Conservation (phyloP, 2,329 filamentous ascomycete species). For the Colletotrichum sp. region DNA sequence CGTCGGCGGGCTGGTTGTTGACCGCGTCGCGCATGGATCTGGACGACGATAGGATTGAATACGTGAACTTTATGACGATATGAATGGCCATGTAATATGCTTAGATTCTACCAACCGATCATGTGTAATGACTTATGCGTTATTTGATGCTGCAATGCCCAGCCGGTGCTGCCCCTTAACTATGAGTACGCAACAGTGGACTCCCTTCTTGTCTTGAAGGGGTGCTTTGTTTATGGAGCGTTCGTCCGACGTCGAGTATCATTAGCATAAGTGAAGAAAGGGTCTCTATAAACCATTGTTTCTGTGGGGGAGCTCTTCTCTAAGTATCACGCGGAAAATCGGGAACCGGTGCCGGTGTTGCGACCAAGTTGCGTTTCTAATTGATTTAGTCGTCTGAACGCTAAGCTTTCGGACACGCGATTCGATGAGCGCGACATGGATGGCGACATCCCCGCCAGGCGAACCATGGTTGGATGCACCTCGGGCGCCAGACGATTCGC, state of each 20-base stretch:
- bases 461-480: neutral
- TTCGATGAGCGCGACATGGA: neutral
- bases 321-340: neutral
- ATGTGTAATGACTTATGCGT: neutral
- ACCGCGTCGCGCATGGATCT: slow-evolving; percentile 4
- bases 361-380: neutral
- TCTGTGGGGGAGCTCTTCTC: too few relatives aligned
- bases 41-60: neutral
- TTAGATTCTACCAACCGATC: neutral
- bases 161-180: rapidly evolving
- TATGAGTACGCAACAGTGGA: neutral
- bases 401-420: neutral
- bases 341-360: neutral
- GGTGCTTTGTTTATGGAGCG: neutral
- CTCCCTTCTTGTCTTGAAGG: neutral
- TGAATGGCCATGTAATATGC: neutral
- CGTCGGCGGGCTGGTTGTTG: neutral
- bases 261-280: neutral
- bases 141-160: neutral
- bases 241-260: neutral
- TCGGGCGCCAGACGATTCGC: slow-evolving; percentile 2
- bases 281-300: too few relatives aligned
- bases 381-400: neutral
- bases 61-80: neutral
- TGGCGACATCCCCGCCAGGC: neutral